These are phyloP conservation scores for Saccharomyces paradoxus DNA, from an alignment of 805 yeast species.

Conservation along the genomic window DNA sequence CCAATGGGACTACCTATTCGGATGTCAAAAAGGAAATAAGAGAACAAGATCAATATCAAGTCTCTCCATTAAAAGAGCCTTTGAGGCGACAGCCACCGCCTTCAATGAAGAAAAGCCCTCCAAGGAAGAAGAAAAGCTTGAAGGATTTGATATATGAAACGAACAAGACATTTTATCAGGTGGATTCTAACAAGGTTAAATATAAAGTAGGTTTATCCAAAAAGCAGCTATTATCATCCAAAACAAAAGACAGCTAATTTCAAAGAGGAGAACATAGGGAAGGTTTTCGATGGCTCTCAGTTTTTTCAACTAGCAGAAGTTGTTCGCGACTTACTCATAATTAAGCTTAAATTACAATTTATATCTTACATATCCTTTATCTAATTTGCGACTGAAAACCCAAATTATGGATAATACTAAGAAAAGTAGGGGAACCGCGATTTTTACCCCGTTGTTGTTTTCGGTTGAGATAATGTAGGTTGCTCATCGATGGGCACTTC, in stretches of 20 bases:
- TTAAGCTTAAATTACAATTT: not conserved
- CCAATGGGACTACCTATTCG: not conserved
- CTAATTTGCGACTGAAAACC: not conserved
- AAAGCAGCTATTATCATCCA: not conserved
- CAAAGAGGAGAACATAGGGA: conserved; percentile 7
- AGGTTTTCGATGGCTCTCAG: conserved; percentile 2
- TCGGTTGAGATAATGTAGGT: not conserved
- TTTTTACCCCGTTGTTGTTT: not conserved
- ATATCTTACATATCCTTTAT: not conserved
- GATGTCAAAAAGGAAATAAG: not conserved
- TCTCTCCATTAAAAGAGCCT: not conserved
- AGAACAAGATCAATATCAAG: not conserved
- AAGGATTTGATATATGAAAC: conserved; percentile 22
- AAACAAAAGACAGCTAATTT: conserved; percentile 8
- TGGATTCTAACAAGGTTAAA: conserved; percentile 19
- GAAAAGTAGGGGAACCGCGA: not conserved
- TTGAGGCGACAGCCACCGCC: not conserved
- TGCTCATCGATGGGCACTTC: conserved; percentile 1
- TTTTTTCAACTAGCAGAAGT: not conserved
- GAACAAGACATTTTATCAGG: conserved; percentile 18
- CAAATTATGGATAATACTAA: not conserved
- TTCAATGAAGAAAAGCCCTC: not conserved
- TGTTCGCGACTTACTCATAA: not conserved
- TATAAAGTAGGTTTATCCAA: conserved; percentile 24
- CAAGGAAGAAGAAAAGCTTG: conserved; percentile 3